A percentile compares a stretch with the other conserved stretches of the same genome.
Evolutionary conservation across 1,284 basidiomycete genomes (phyloP).

Genomic region (Cryptococcus sp.): DNA sequence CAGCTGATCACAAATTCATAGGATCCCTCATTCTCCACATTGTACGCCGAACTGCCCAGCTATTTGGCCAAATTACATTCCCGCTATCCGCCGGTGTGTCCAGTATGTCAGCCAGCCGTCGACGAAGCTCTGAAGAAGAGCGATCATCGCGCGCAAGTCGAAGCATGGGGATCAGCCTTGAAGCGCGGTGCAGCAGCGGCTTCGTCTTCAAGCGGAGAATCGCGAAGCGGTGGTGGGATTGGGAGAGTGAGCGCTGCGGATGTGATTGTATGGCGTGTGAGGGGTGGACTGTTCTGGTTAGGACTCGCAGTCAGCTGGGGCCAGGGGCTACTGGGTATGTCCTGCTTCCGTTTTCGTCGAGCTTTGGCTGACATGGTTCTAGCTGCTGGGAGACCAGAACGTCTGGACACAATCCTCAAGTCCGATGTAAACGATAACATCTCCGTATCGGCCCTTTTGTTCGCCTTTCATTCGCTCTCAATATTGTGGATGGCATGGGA

Average conservation of each 20-base stretch:
- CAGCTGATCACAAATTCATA: constrained; percentile 41
- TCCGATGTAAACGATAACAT: too few species aligned
- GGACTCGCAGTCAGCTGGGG: constrained; percentile 14
- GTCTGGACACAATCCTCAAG: too few species aligned
- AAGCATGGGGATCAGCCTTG: constrained; percentile 60
- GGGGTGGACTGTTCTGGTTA: constrained; percentile 25
- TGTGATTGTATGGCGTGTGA: constrained; percentile 16
- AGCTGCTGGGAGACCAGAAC: too few species aligned
- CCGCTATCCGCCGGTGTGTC: constrained; percentile 84
- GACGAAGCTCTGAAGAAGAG: constrained; percentile 75
- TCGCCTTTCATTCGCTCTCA: constrained; percentile 22
- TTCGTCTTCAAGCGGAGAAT: neutral
- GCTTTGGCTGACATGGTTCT: neutral
- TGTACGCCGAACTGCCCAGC: constrained; percentile 64
- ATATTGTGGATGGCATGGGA: constrained; percentile 48
- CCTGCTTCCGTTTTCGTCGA: neutral
- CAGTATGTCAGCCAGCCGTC: constrained; percentile 69
- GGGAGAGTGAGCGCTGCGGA: neutral
- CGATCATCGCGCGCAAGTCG: constrained; percentile 76
- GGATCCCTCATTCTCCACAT: constrained; percentile 68
- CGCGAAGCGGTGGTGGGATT: neutral
- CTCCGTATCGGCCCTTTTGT: neutral
- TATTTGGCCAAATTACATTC: constrained; percentile 72
- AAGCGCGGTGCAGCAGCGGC: constrained; percentile 22
- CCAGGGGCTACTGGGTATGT: constrained; percentile 25